Percentiles rank a stretch among this genome's conserved stretches.
These are phyloP conservation scores for Chlamydomonas reinhardtii DNA, from an alignment of 163 green algal species.

Conservation along the genomic window DNA sequence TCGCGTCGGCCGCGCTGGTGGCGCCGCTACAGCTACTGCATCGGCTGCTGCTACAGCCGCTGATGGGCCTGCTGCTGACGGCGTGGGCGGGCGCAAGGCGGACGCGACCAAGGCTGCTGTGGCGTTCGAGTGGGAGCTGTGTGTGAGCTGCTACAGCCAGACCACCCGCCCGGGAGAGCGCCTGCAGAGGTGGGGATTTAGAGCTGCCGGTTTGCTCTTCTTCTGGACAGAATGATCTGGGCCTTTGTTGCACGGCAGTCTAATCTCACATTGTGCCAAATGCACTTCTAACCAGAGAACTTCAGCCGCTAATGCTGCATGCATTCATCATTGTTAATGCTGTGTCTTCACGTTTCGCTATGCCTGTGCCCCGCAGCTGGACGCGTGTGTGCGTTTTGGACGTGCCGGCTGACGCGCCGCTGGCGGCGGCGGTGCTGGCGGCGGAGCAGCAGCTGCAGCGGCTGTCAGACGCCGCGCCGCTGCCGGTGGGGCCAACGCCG, in stretches of 20 bases:
- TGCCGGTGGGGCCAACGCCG: neutral
- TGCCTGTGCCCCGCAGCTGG: slow-evolving; percentile 13
- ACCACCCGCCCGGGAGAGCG: neutral
- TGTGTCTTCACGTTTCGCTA: neutral
- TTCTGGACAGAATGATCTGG: no score
- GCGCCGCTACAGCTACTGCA: no score
- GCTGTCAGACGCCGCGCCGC: neutral
- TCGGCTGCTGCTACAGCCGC: neutral
- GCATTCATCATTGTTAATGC: no score
- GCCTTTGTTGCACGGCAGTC: no score
- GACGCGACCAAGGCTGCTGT: neutral
- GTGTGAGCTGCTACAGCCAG: slow-evolving; percentile 8
- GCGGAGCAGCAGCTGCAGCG: slow-evolving; percentile 5
- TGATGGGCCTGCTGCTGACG: neutral
- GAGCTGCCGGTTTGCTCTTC: neutral
- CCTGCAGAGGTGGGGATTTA: neutral
- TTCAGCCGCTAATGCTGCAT: neutral
- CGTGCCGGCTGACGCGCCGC: neutral
- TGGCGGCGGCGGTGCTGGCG: neutral
- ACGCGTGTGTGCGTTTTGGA: neutral
- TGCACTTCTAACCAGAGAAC: no score
- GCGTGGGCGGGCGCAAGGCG: neutral
- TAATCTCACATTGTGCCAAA: no score
- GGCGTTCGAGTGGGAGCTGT: slow-evolving; percentile 30
- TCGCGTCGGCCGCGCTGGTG: no score